Evolutionary conservation across 176 grass and related monocot genomes (phyloP).

Genomic region (Secale cereale): DNA sequence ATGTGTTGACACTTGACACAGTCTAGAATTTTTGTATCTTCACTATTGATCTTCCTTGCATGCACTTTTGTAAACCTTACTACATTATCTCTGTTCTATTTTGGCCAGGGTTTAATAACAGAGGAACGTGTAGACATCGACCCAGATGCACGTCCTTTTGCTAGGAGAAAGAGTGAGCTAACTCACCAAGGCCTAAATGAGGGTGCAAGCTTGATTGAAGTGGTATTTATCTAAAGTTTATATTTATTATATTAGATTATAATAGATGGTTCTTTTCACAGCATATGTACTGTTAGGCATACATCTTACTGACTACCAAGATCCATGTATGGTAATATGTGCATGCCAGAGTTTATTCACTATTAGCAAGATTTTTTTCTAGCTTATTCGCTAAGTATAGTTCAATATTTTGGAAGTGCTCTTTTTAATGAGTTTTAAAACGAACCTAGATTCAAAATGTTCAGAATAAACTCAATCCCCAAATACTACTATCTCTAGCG

Average conservation of each 20-base stretch:
- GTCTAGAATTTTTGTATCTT: not conserved
- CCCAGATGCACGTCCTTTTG: conserved; percentile 74
- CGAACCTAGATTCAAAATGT: not conserved
- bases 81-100: conserved; percentile 18
- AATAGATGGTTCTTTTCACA: not conserved
- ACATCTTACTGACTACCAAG: conserved; percentile 5
- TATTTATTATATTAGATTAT: not conserved
- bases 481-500: not conserved
- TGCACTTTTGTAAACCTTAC: conserved; percentile 19
- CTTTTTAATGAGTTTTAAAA: not conserved
- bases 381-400: not conserved
- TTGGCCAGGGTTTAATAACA: conserved; percentile 83
- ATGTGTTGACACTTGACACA: not conserved
- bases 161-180: conserved; percentile 71
- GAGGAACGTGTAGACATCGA: conserved; percentile 78
- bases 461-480: not conserved
- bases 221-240: conserved; percentile 53
- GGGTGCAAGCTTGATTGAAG: conserved; percentile 87
- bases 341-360: not conserved
- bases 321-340: not conserved
- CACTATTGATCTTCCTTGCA: conserved; percentile 12
- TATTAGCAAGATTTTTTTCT: not conserved
- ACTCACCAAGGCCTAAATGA: conserved; percentile 71
- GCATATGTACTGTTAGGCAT: conserved; percentile 3
- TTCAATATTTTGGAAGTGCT: not conserved